Base-by-base conservation (phyloP, 2,329 filamentous ascomycete genomes). In the Pestalotiopsis fici region DNA sequence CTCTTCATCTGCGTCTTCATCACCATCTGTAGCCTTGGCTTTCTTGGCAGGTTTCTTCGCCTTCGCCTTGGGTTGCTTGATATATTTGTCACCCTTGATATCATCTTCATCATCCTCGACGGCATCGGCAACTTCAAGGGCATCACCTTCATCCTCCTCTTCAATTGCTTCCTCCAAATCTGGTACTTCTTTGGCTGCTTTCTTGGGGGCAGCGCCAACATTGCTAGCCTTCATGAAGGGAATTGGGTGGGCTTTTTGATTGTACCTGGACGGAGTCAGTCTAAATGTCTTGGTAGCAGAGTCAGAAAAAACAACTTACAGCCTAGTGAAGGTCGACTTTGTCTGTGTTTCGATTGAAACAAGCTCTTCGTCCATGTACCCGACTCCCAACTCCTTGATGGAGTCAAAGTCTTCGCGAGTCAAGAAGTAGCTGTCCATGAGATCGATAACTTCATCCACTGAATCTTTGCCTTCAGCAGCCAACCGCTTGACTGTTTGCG, bases 361-460 rank as follows among this genome's bases (percentile, higher is more conserved):
- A 1, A 83, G 83, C 21, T 91, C 90, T 79, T 95, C 90, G 69
- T 91, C 87, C 86, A 97, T 95, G 1, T 90, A 88, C 4, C 95
- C 96, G 15, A 99, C 88, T 6, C 95, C 95, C 27, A 99, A 87
- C 81, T 99, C 96, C 78, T 94, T 86, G 74, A 99, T 94, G 11
- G 91, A 92, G 76, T 99, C 96, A 79, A 95, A 97, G 77, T 99
- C 96, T 27, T 99, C 96, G 69, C 92, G 91, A 0, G 96, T 98
- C 67, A 99, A 84, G 79, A 91, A 99, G 81, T 99, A 99, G 77
- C 91, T 94, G 77, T 99, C 96, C 96, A 99, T 98, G 65, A 98
- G 85, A 65, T 96, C 89, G 75, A 99, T 99, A 65, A 98, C 91
- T 2, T 93, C 91, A 1, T 88, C 86, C 4, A 98, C 91, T 7